Base-by-base conservation (phyloP, 2,329 filamentous ascomycete genomes). In the Botryotinia globosa region DNA sequence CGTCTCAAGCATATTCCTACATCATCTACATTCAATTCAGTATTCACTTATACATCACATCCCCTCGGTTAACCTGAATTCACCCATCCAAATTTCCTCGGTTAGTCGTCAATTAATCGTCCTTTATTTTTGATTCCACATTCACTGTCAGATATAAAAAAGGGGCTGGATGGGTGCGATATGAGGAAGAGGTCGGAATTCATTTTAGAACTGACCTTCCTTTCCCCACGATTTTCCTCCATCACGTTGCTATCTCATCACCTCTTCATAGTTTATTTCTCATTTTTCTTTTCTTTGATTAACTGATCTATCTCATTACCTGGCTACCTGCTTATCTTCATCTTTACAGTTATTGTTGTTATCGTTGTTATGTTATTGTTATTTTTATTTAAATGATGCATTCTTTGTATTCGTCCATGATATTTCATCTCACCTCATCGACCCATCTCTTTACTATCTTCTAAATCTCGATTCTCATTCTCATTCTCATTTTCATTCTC, bases 201-300 rank as follows among this genome's bases (percentile, higher is more conserved):
- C 3, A 0, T 54, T 8, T 29, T 7, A 25, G 2, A n/a, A 5
- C n/a, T 29, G 16, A 18, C n/a, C 7, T 18, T 32, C 51, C 6
- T 9, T 0, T 8, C 29, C 1, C 16, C 7, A 1, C 51, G 2
- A n/a, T 18, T 29, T 4, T n/a, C 16, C 6, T 29, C 2, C n/a
- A 56, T 18, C 25, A 29, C 2, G 8, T 16, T 4, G 0, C 22
- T 8, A 16, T 61, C 58, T 25, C 58, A 61, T 39, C 22, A 3
- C 22, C 7, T 56, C 18, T 1, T 29, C 14, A 1, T 56, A 18
- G 8, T 3, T 56, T 14, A 16, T 18, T 18, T 54, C 29, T 29
- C 9, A 12, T 32, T 32, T 32, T 32, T 32, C 4, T 32, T 32
- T 32, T 32, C 32, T 32, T 32, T 32, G 4, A 6, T 16, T 54